A percentile compares a stretch with the other conserved stretches of the same genome.
These are phyloP conservation scores for Candida wancherniae DNA, from an alignment of 805 yeast genomes.

Conservation along the genomic window DNA sequence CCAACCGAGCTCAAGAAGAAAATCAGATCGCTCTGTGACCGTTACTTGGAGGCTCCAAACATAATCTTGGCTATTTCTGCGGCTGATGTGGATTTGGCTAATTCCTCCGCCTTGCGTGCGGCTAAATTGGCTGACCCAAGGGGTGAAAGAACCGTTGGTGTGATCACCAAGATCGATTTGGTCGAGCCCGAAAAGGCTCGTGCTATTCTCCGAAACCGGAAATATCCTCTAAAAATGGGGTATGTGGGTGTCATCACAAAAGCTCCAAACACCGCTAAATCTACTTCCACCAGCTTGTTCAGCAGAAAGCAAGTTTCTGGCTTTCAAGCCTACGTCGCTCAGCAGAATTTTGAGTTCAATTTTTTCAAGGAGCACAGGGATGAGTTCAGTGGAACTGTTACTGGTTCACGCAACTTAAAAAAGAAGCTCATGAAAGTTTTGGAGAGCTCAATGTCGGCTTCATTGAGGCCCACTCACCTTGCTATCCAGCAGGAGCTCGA, in stretches of 20 bases:
- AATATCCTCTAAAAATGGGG: slow-evolving; percentile 92
- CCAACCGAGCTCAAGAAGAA: slow-evolving; percentile 77
- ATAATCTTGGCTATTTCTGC: slow-evolving; percentile 94
- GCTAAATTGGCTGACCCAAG: slow-evolving; percentile 85
- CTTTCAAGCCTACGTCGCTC: slow-evolving; percentile 60
- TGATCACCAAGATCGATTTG: slow-evolving; percentile 87
- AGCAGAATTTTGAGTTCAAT: slow-evolving; percentile 50
- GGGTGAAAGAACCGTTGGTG: slow-evolving; percentile 96
- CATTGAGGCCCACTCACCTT: slow-evolving; percentile 80
- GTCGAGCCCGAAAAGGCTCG: slow-evolving; percentile 75
- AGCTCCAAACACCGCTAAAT: slow-evolving; percentile 47
- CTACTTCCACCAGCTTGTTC: slow-evolving; percentile 36
- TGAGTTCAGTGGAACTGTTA: slow-evolving; percentile 57
- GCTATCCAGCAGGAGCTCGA: slow-evolving; percentile 88
- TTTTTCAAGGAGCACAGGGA: slow-evolving; percentile 64
- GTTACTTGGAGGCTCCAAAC: slow-evolving; percentile 85
- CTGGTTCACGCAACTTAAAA: slow-evolving; percentile 72
- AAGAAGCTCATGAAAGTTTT: slow-evolving; percentile 79
- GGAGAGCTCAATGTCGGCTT: slow-evolving; percentile 86
- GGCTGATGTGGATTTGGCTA: slow-evolving; percentile 97
- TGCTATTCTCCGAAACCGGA: slow-evolving; percentile 62
- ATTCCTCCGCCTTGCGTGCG: slow-evolving; percentile 90
- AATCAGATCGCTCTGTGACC: slow-evolving; percentile 75
- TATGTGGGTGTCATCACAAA: slow-evolving; percentile 97
- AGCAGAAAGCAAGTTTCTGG: slow-evolving; percentile 43